phyloP scores from a whole-genome alignment of 345 rosid species.

The Bruguiera gymnorhiza region DNA sequence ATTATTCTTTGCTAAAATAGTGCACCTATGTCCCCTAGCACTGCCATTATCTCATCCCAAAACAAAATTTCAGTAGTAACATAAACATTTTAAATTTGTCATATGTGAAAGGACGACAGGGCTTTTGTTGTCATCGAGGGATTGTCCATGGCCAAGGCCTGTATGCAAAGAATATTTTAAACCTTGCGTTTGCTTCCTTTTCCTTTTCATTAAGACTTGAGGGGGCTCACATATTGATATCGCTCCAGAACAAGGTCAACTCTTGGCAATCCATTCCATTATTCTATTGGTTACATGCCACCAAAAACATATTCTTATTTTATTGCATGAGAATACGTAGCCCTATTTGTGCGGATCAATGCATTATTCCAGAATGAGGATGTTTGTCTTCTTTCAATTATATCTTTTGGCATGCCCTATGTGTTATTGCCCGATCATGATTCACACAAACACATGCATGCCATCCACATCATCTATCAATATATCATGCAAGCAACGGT shows the following conservation, averaged over 20 bases:
- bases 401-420: neutral
- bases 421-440: neutral
- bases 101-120: neutral
- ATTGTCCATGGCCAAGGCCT: slow-evolving; percentile 1
- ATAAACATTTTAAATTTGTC: too few species aligned
- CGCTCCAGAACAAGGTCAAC: slow-evolving; percentile 33
- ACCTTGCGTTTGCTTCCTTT: slow-evolving; percentile 13
- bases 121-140: slow-evolving; percentile 10
- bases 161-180: slow-evolving; percentile 12
- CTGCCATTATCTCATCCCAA: too few species aligned
- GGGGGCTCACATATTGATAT: slow-evolving; percentile 14
- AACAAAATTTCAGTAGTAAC: too few species aligned
- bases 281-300: slow-evolving; percentile 18
- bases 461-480: too few species aligned
- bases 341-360: slow-evolving; percentile 31
- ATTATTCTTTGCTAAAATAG: too few species aligned
- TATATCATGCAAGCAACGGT: too few species aligned
- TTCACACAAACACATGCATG: neutral
- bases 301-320: slow-evolving; percentile 3
- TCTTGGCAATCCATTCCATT: slow-evolving; percentile 18
- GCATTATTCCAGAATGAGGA: slow-evolving; percentile 42
- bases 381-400: slow-evolving; percentile 31
- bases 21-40: too few species aligned
- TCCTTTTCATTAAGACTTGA: slow-evolving; percentile 22
- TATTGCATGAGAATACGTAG: slow-evolving; percentile 21